phyloP scores from a whole-genome alignment of 352 stramenopile genomes.

The Phytophthora pini region DNA sequence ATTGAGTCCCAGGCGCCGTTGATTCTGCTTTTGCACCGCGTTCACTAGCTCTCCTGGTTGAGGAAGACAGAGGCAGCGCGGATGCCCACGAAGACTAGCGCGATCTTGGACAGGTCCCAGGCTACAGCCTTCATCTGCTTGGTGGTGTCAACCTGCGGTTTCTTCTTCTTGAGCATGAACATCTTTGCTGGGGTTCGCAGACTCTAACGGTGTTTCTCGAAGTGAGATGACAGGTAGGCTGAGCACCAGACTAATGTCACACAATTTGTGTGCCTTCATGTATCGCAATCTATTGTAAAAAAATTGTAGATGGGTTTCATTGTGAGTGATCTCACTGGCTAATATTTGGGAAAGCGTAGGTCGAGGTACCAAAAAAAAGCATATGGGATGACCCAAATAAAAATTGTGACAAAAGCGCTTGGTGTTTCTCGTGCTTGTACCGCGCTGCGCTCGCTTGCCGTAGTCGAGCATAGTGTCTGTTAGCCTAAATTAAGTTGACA shows the following conservation, averaged over 20 bases:
- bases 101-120: slow-evolving; percentile 83
- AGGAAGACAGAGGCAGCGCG: slow-evolving; percentile 74
- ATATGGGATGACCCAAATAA: too few relatives aligned
- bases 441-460: too few relatives aligned
- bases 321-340: too few relatives aligned
- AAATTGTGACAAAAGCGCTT: too few relatives aligned
- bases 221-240: slow-evolving; percentile 25
- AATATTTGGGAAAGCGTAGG: too few relatives aligned
- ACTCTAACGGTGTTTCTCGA: not conserved
- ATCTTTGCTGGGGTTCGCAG: slow-evolving; percentile 36
- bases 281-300: too few relatives aligned
- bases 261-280: not conserved
- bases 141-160: slow-evolving; percentile 77
- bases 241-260: slow-evolving; percentile 14
- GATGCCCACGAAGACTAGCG: slow-evolving; percentile 75
- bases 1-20: not conserved
- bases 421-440: too few relatives aligned
- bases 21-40: not conserved
- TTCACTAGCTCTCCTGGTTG: slow-evolving; percentile 61
- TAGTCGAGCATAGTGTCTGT: too few relatives aligned
- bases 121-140: slow-evolving; percentile 81
- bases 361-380: too few relatives aligned
- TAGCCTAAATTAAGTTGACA: too few relatives aligned
- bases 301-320: too few relatives aligned
- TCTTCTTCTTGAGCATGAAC: slow-evolving; percentile 92